Conservation (phyloP, 2,329 filamentous ascomycete species). For the Cyphellophora attinorum region DNA sequence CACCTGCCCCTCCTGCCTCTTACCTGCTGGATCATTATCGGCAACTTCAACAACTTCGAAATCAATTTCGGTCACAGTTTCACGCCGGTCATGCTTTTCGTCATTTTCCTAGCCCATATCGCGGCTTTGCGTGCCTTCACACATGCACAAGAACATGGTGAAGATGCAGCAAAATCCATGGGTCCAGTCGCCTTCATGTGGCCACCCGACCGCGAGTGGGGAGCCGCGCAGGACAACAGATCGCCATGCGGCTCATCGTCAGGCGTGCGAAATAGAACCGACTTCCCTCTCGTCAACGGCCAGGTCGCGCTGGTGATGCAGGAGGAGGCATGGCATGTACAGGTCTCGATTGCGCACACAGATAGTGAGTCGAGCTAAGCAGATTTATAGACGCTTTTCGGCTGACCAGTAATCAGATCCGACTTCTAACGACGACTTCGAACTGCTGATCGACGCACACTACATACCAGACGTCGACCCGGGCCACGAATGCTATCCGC, state of each 20-base stretch:
- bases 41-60: too few species aligned
- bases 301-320: conserved; percentile 47
- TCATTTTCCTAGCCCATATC: too few species aligned
- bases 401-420: conserved; percentile 24
- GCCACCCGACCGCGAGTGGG: conserved; percentile 50
- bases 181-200: conserved; percentile 53
- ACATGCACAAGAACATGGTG: conserved; percentile 11
- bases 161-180: conserved; percentile 28
- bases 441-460: conserved; percentile 22
- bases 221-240: conserved; percentile 44
- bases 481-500: conserved; percentile 36
- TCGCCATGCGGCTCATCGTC: conserved; percentile 48
- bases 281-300: conserved; percentile 49
- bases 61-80: too few species aligned
- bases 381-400: background rate
- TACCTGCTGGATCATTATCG: too few species aligned
- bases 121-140: too few species aligned
- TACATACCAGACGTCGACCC: conserved; percentile 29
- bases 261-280: conserved; percentile 40
- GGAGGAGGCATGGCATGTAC: conserved; percentile 40
- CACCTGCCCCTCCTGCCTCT: too few species aligned
- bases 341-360: conserved; percentile 25
- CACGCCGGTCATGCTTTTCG: too few species aligned
- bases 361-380: background rate
- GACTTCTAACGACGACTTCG: conserved; percentile 29